Base-by-base conservation (phyloP, 2,329 filamentous ascomycete species). In the Neophaeococcomyces aloes region DNA sequence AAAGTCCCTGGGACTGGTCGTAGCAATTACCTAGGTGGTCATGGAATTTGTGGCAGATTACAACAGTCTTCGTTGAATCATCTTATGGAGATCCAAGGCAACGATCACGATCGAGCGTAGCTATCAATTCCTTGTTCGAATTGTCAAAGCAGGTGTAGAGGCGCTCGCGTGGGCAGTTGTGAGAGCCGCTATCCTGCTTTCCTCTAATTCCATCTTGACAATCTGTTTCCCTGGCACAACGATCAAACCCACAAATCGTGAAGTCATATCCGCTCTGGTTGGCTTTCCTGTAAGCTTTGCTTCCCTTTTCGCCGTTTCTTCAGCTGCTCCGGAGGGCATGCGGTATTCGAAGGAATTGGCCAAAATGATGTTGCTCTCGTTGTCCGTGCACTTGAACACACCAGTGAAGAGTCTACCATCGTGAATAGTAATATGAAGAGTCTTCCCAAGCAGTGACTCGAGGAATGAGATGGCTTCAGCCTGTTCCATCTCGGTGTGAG, bases 381-480 rank as follows among this genome's bases (percentile, higher is more conserved):
- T 79, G 68, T 98, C 91, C 23, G 88, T 95, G 68, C 91, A 98
- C 65, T 93, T 95, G 66, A 98, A 84, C 51, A 79, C 74, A 15
- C 91, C 91, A 44, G 87, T 78, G 63, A 96, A 98, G 61, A 94
- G 79, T 48, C 91, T 84, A 44, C 51, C 53, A 30, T 55, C 53
- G 3, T 42, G 47, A n/a, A 53, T 45, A 10, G 49, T 51, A 23
- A 55, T 44, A 38, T 53, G 48, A 30, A 55, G 40, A 2, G 53
- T 55, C 41, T 53, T 55, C 13, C 53, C 51, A 3, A 55, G 44
- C 14, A 55, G 42, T 14, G 52, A 53, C 32, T 54, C 48, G 6
- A 54, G 48, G 27, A 50, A 54, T 13, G 48, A 48, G n/a, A 47
- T 44, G 21, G 52, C 49, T 38, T 54, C 52, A 13, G 40, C 52